Percentiles rank a stretch among this genome's conserved stretches.
phyloP scores from a whole-genome alignment of 2,329 filamentous ascomycete species.

The Lizonia empirigonia region DNA sequence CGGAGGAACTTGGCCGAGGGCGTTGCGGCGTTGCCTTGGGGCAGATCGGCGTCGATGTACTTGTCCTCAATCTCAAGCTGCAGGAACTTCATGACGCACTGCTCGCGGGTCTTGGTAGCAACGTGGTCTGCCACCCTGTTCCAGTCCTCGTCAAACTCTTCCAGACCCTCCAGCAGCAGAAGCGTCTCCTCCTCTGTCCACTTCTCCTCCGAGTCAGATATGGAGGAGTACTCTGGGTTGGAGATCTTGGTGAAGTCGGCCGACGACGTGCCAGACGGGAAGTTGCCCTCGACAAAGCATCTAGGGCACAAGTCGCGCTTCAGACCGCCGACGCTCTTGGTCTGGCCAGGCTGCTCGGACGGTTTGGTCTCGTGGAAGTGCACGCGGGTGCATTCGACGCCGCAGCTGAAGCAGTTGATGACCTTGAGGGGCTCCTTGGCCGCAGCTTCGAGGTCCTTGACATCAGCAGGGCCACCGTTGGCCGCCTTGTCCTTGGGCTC shows the following conservation, averaged over 20 bases:
- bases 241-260: slow-evolving; percentile 88
- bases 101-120: slow-evolving; percentile 86
- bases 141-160: slow-evolving; percentile 96
- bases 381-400: slow-evolving; percentile 80
- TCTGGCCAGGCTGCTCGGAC: slow-evolving; percentile 52
- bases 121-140: slow-evolving; percentile 90
- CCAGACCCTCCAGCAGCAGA: slow-evolving; percentile 86
- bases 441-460: slow-evolving; percentile 66
- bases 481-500: slow-evolving; percentile 67
- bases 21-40: slow-evolving; percentile 53
- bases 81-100: slow-evolving; percentile 95
- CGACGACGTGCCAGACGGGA: slow-evolving; percentile 77
- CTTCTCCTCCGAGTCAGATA: slow-evolving; percentile 81
- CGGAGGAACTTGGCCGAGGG: slow-evolving; percentile 49
- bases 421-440: slow-evolving; percentile 68
- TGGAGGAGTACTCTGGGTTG: slow-evolving; percentile 78
- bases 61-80: slow-evolving; percentile 98
- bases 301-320: slow-evolving; percentile 91
- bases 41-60: slow-evolving; percentile 81
- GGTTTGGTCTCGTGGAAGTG: slow-evolving; percentile 74
- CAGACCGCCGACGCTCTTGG: slow-evolving; percentile 62
- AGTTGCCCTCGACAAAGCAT: slow-evolving; percentile 83
- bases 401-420: slow-evolving; percentile 87
- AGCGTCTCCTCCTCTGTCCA: slow-evolving; percentile 92
- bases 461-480: slow-evolving; percentile 68